Percentiles rank a stretch among this genome's conserved stretches.
These are phyloP conservation scores for Chytridium lagenaria DNA, from an alignment of 371 early-diverging fungal species.

Conservation along the genomic window DNA sequence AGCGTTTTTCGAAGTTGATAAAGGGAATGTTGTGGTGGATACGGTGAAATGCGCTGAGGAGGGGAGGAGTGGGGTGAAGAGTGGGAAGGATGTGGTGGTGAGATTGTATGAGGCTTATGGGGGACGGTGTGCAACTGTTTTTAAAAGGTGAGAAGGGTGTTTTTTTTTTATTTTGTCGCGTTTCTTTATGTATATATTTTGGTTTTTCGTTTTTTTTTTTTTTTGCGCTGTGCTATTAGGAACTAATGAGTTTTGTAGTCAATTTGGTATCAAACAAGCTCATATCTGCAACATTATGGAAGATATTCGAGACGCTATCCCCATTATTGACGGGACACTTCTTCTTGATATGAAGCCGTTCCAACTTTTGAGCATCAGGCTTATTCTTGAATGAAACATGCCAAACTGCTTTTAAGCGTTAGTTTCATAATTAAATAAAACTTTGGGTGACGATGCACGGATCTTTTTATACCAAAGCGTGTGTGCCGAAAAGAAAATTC, in stretches of 20 bases:
- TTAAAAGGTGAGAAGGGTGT: constrained; percentile 61
- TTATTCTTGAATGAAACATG: constrained; percentile 4
- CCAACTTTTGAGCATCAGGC: constrained; percentile 28
- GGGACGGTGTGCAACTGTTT: constrained; percentile 70
- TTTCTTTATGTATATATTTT: constrained; percentile 46
- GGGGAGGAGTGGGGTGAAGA: constrained; percentile 8
- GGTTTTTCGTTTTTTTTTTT: too few relatives aligned
- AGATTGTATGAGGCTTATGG: constrained; percentile 93
- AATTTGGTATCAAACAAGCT: constrained; percentile 55
- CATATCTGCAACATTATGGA: constrained; percentile 80
- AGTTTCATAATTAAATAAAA: too few relatives aligned
- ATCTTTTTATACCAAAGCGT: too few relatives aligned
- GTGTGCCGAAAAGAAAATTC: too few relatives aligned
- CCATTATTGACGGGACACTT: constrained; percentile 11
- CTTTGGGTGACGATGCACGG: too few relatives aligned
- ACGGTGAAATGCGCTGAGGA: constrained; percentile 76
- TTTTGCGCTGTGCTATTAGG: too few relatives aligned
- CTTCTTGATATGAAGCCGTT: constrained; percentile 24
- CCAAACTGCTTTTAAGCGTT: too few relatives aligned
- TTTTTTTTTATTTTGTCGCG: constrained; percentile 15
- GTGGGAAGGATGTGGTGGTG: constrained; percentile 68
- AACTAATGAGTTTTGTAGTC: too few relatives aligned
- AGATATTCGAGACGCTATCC: constrained; percentile 50
- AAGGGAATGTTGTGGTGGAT: constrained; percentile 79
- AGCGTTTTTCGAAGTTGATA: constrained; percentile 60